A percentile compares a stretch with the other conserved stretches of the same genome.
phyloP scores from a whole-genome alignment of 2,329 filamentous ascomycete genomes.

The Curvularia sp. region DNA sequence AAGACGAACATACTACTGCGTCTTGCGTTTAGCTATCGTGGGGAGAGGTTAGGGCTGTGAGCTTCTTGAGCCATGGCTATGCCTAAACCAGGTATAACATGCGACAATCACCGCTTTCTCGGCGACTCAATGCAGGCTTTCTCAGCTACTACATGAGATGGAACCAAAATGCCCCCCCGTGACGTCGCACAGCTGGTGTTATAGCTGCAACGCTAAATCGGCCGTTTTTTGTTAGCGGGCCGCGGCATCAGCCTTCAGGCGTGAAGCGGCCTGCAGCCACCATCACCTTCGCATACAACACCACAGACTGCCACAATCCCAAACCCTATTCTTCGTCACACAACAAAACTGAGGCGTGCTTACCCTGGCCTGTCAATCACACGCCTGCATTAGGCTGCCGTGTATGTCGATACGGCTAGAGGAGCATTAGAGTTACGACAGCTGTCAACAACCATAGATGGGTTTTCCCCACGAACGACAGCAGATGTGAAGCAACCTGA shows the following conservation, averaged over 20 bases:
- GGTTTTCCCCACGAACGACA: slow-evolving; percentile 7
- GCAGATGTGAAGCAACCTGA: slow-evolving; percentile 8
- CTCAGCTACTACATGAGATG: neutral
- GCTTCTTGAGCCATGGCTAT: slow-evolving; percentile 1
- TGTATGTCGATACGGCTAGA: neutral
- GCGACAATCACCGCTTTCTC: slow-evolving; percentile 6
- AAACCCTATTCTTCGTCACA: slow-evolving; percentile 13
- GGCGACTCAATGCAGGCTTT: slow-evolving; percentile 2
- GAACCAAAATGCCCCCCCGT: neutral
- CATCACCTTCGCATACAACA: slow-evolving; percentile 9
- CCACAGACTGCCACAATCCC: neutral
- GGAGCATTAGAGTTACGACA: slow-evolving; percentile 8
- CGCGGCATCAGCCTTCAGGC: slow-evolving; percentile 1
- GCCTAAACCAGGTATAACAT: slow-evolving; percentile 1
- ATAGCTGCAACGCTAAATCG: slow-evolving; percentile 4
- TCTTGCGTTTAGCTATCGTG: slow-evolving; percentile 5
- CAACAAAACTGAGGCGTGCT: slow-evolving; percentile 6
- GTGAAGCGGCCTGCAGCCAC: slow-evolving; percentile 13
- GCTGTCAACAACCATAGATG: slow-evolving; percentile 8
- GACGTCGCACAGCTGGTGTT: neutral
- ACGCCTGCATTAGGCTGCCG: slow-evolving; percentile 3
- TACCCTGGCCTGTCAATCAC: slow-evolving; percentile 13
- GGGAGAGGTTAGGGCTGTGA: neutral
- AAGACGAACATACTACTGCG: neutral
- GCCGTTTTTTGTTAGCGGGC: slow-evolving; percentile 7